Percentiles rank a stretch among this genome's conserved stretches.
phyloP scores from a whole-genome alignment of 2,329 filamentous ascomycete genomes.

The Ophiobolus disseminans region DNA sequence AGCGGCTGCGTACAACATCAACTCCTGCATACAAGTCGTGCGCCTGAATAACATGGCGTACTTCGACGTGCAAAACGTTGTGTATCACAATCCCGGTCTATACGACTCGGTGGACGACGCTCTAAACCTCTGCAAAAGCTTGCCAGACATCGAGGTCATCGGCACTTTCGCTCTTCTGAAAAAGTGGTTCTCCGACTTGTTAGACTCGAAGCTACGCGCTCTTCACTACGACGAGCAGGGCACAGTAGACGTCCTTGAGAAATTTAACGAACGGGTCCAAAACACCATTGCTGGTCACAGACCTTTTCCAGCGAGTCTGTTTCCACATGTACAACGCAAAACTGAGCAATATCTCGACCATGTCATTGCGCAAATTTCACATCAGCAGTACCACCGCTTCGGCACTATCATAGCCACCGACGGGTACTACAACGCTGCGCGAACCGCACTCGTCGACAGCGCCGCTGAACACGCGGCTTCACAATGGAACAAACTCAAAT shows the following conservation, averaged over 20 bases:
- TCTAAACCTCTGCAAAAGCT: slow-evolving; percentile 14
- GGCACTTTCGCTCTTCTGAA: slow-evolving; percentile 33
- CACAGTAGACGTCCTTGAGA: slow-evolving; percentile 23
- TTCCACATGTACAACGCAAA: slow-evolving; percentile 10
- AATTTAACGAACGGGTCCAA: neutral
- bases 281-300: neutral
- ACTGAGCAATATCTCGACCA: slow-evolving; percentile 19
- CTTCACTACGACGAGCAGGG: slow-evolving; percentile 21
- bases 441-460: slow-evolving; percentile 19
- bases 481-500: slow-evolving; percentile 34
- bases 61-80: slow-evolving; percentile 28
- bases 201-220: slow-evolving; percentile 16
- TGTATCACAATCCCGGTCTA: slow-evolving; percentile 20
- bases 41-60: slow-evolving; percentile 27
- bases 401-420: slow-evolving; percentile 29
- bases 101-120: slow-evolving; percentile 24
- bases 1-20: slow-evolving; percentile 26
- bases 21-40: slow-evolving; percentile 21
- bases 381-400: slow-evolving; percentile 11
- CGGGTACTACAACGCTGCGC: slow-evolving; percentile 10
- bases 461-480: slow-evolving; percentile 27
- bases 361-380: slow-evolving; percentile 5
- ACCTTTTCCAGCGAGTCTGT: slow-evolving; percentile 18
- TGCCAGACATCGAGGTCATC: slow-evolving; percentile 18
- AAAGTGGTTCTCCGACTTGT: slow-evolving; percentile 25